These are phyloP conservation scores for Phytophthora megakarya DNA, from an alignment of 352 stramenopile genomes.

Conservation along the genomic window DNA sequence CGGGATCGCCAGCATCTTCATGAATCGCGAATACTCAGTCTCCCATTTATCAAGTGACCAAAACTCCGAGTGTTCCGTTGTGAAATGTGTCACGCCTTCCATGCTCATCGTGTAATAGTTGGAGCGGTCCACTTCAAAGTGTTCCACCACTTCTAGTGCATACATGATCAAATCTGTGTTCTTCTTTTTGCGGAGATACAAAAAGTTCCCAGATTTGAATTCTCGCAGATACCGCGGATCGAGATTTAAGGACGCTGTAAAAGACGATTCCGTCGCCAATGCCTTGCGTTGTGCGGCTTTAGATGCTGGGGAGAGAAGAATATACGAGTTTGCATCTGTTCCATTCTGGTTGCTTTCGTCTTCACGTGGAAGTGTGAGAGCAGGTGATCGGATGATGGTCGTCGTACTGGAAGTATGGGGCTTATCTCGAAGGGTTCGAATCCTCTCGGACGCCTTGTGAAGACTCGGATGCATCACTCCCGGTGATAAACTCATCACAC, in stretches of 20 bases:
- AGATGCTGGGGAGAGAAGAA: slow-evolving; percentile 32
- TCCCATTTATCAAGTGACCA: slow-evolving; percentile 94
- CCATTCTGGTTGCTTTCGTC: slow-evolving; percentile 27
- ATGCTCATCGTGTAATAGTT: slow-evolving; percentile 95
- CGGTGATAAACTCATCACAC: slow-evolving; percentile 33
- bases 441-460: slow-evolving; percentile 61
- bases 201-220: slow-evolving; percentile 82
- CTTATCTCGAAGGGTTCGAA: slow-evolving; percentile 53
- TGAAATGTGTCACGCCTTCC: slow-evolving; percentile 93
- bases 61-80: slow-evolving; percentile 87
- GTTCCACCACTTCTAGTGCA: slow-evolving; percentile 80
- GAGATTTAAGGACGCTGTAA: slow-evolving; percentile 79
- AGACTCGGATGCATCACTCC: slow-evolving; percentile 60
- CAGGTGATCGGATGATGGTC: slow-evolving; percentile 9
- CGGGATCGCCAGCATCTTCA: slow-evolving; percentile 87
- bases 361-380: slow-evolving; percentile 16
- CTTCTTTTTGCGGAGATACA: slow-evolving; percentile 74
- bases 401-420: slow-evolving; percentile 19
- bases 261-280: slow-evolving; percentile 44
- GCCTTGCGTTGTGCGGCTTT: slow-evolving; percentile 37
- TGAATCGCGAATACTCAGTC: slow-evolving; percentile 91
- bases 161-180: slow-evolving; percentile 83
- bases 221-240: slow-evolving; percentile 75
- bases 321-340: slow-evolving; percentile 6
- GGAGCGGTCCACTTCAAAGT: slow-evolving; percentile 78